Conservation (phyloP, 129 eudicot species). For the Flaveria brownii region DNA sequence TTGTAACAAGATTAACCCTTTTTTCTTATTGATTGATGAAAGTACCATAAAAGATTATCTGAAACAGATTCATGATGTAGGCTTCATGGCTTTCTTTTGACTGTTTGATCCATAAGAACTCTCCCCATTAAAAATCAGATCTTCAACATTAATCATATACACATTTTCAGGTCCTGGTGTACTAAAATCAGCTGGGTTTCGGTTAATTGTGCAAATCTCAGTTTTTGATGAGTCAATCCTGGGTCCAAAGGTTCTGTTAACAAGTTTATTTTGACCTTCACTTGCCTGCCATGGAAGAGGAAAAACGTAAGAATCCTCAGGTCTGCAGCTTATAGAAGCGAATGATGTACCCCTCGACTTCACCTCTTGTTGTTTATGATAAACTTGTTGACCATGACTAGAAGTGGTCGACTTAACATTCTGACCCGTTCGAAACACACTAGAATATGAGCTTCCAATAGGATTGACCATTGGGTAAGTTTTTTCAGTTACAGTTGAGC, state of each 20-base stretch:
- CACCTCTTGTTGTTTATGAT: conserved; percentile 39
- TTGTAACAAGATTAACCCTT: not conserved
- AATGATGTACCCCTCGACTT: conserved; percentile 30
- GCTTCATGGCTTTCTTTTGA: conserved; percentile 24
- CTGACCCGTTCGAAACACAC: conserved; percentile 22
- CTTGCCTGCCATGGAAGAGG: conserved; percentile 25
- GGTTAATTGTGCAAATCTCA: conserved; percentile 54
- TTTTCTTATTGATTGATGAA: conserved; percentile 2
- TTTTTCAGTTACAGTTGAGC: conserved; percentile 28
- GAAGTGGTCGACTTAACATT: conserved; percentile 19
- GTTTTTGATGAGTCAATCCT: conserved; percentile 1
- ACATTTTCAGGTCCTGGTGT: conserved; percentile 56
- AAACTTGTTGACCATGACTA: conserved; percentile 35
- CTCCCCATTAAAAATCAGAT: conserved; percentile 34
- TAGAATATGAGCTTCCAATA: conserved; percentile 32
- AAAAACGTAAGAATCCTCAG: conserved; percentile 31
- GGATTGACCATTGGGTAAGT: conserved; percentile 23
- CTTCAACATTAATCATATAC: conserved; percentile 47
- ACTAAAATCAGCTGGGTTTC: conserved; percentile 84
- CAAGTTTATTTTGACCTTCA: conserved; percentile 25
- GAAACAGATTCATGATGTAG: conserved; percentile 19
- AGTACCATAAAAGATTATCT: conserved; percentile 1
- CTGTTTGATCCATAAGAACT: conserved; percentile 32
- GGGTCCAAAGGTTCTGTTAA: conserved; percentile 26
- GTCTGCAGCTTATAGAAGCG: conserved; percentile 22